phyloP scores from a whole-genome alignment of 1,139 yeast genomes.

The Geotrichum aggregatum region DNA sequence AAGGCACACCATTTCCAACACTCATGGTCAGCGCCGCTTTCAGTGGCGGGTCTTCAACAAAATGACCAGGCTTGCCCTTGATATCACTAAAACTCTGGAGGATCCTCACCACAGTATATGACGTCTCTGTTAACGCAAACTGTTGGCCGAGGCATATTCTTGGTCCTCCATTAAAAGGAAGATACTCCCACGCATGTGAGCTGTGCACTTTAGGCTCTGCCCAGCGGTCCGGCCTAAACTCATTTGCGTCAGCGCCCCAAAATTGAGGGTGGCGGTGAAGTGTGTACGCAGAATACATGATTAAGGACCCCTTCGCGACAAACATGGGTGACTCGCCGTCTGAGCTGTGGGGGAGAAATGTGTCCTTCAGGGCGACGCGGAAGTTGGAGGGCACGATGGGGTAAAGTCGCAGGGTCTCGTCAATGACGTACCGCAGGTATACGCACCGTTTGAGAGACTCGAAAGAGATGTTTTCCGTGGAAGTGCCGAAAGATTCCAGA shows the following conservation, averaged over 20 bases:
- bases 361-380: constrained; percentile 33
- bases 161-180: constrained; percentile 55
- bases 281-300: constrained; percentile 45
- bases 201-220: constrained; percentile 31
- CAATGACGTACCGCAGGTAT: constrained; percentile 27
- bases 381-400: constrained; percentile 33
- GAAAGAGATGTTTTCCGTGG: constrained; percentile 39
- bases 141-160: constrained; percentile 59
- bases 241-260: constrained; percentile 50
- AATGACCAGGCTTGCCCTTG: constrained; percentile 20
- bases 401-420: constrained; percentile 31
- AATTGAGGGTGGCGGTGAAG: constrained; percentile 45
- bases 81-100: constrained; percentile 37
- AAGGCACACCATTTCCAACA: constrained; percentile 24
- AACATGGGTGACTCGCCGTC: constrained; percentile 45
- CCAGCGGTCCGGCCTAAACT: constrained; percentile 55
- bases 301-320: constrained; percentile 47
- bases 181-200: constrained; percentile 34
- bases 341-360: constrained; percentile 47
- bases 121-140: constrained; percentile 54
- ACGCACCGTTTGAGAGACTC: constrained; percentile 46
- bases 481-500: constrained; percentile 19
- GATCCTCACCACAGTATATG: constrained; percentile 47
- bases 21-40: constrained; percentile 12
- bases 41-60: not conserved